Conservation (phyloP, 2,329 filamentous ascomycete genomes). For the Fusarium chaquense region DNA sequence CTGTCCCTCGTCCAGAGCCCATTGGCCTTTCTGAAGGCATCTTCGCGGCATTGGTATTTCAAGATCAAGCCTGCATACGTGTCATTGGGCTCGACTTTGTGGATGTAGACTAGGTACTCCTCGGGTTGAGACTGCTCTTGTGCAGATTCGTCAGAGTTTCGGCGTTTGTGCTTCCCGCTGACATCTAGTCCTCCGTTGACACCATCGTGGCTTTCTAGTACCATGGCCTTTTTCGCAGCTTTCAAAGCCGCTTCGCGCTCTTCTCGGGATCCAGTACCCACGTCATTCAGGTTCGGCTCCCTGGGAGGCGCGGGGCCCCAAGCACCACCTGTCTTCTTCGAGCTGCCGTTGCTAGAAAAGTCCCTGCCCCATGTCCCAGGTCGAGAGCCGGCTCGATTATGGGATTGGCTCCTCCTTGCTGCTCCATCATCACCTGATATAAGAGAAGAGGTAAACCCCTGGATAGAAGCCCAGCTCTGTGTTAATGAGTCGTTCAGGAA, state of each 20-base stretch:
- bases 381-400: slow-evolving; percentile 38
- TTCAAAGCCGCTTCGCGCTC: slow-evolving; percentile 67
- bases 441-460: slow-evolving; percentile 64
- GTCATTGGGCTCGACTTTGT: slow-evolving; percentile 84
- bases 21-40: slow-evolving; percentile 87
- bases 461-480: slow-evolving; percentile 67
- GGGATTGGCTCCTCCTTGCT: slow-evolving; percentile 42
- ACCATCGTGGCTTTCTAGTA: slow-evolving; percentile 71
- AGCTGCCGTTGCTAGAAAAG: slow-evolving; percentile 29
- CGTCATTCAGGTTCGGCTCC: slow-evolving; percentile 58
- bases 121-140: slow-evolving; percentile 69
- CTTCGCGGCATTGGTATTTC: slow-evolving; percentile 87
- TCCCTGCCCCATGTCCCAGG: slow-evolving; percentile 38
- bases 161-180: slow-evolving; percentile 70
- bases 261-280: slow-evolving; percentile 66
- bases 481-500: slow-evolving; percentile 65
- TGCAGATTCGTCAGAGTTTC: slow-evolving; percentile 74
- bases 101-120: slow-evolving; percentile 89
- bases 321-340: slow-evolving; percentile 38
- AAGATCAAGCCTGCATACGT: slow-evolving; percentile 93
- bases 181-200: slow-evolving; percentile 70
- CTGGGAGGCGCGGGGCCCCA: slow-evolving; percentile 65
- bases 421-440: slow-evolving; percentile 48
- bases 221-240: slow-evolving; percentile 68
- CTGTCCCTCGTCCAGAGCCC: slow-evolving; percentile 95